Conservation (phyloP, 176 grass and related monocot genomes). For the Leersia perrieri region DNA sequence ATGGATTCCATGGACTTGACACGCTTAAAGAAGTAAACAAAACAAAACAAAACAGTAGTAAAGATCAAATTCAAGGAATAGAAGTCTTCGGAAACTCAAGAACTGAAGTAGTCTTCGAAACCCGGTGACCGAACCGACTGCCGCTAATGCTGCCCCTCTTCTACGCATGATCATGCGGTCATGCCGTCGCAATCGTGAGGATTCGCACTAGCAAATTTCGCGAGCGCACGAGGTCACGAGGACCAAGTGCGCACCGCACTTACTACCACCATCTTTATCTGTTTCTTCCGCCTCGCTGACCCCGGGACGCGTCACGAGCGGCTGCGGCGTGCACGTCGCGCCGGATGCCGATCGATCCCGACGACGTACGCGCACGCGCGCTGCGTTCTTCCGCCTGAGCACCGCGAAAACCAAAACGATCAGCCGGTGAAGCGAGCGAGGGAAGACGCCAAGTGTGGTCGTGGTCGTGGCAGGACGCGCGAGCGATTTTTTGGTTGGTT, state of each 20-base stretch:
- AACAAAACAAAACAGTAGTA: not conserved
- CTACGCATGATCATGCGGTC: not conserved
- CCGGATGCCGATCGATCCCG: too few species aligned
- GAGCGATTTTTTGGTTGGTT: not conserved
- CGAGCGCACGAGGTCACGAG: not conserved
- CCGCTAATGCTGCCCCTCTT: not conserved
- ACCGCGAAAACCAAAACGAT: too few species aligned
- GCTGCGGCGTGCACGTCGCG: too few species aligned
- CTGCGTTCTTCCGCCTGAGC: too few species aligned
- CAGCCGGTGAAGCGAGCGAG: too few species aligned
- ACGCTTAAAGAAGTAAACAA: too few species aligned
- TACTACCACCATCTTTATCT: not conserved
- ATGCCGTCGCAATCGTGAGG: constrained; percentile 22
- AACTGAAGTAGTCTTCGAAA: not conserved
- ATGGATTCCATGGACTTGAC: not conserved
- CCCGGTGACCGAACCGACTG: not conserved
- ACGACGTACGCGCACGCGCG: too few species aligned
- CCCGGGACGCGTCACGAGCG: too few species aligned
- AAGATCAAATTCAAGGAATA: not conserved
- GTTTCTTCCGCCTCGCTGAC: not conserved
- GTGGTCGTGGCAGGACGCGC: too few species aligned
- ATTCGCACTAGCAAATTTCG: not conserved
- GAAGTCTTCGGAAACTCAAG: not conserved
- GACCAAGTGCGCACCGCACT: not conserved
- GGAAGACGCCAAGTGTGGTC: too few species aligned